Evolutionary conservation across 164 flowering plant genomes (phyloP).

Genomic region (Chloranthus sessilifolius): DNA sequence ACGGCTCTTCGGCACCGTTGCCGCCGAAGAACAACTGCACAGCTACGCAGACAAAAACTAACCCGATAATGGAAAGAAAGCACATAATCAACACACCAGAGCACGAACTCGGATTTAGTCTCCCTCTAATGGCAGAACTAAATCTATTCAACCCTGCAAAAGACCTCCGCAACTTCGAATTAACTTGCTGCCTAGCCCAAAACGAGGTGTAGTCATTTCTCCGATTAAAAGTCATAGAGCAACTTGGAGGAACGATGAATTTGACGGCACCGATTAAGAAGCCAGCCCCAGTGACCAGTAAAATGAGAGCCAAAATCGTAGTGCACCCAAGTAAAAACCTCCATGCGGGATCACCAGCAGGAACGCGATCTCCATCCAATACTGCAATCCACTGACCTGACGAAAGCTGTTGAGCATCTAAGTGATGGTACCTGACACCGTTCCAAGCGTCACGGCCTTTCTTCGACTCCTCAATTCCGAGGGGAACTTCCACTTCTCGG

Average conservation of each 20-base stretch:
- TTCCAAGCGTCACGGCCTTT: constrained; percentile 79
- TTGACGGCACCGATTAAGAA: constrained; percentile 56
- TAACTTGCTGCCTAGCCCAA: constrained; percentile 41
- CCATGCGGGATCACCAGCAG: constrained; percentile 50
- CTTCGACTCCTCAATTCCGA: constrained; percentile 34
- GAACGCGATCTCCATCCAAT: constrained; percentile 77
- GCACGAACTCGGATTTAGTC: constrained; percentile 39
- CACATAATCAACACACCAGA: constrained; percentile 35
- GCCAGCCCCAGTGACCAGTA: constrained; percentile 38
- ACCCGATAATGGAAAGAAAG: constrained; percentile 26
- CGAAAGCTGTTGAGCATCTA: constrained; percentile 62
- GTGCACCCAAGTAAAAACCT: constrained; percentile 51
- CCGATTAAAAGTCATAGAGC: constrained; percentile 45
- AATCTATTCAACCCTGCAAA: constrained; percentile 51
- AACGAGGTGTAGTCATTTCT: constrained; percentile 34
- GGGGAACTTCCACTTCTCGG: constrained; percentile 59
- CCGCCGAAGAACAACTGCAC: constrained; percentile 62
- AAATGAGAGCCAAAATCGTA: constrained; percentile 30
- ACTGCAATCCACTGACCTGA: constrained; percentile 65
- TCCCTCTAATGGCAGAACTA: constrained; percentile 31
- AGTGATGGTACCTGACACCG: constrained; percentile 66
- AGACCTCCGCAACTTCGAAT: constrained; percentile 42
- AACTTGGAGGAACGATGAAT: constrained; percentile 53
- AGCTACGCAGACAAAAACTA: constrained; percentile 40
- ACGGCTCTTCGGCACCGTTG: constrained; percentile 60